Percentiles rank a stretch among this genome's conserved stretches.
phyloP scores from a whole-genome alignment of 345 rosid genomes.

The Acer saccharum region DNA sequence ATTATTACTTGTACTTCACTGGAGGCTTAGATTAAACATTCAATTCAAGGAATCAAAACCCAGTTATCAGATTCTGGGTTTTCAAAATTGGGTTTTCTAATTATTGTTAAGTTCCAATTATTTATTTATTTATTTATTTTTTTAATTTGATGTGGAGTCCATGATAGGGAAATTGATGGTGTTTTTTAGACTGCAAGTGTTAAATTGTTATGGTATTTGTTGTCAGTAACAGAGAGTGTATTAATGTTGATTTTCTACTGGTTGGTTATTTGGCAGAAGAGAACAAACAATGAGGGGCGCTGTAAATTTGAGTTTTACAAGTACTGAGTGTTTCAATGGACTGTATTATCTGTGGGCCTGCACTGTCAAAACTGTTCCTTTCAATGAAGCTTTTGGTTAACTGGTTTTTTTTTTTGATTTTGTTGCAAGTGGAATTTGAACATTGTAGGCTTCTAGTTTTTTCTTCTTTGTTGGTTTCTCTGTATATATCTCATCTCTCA shows the following conservation, averaged over 20 bases:
- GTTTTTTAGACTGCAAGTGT: not conserved
- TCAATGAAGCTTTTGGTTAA: constrained; percentile 40
- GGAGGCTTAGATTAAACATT: not conserved
- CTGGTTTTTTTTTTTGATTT: constrained; percentile 30
- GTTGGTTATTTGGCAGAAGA: constrained; percentile 24
- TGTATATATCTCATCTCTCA: constrained; percentile 47
- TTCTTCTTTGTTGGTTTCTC: constrained; percentile 40
- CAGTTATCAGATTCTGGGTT: constrained; percentile 14
- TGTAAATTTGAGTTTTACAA: constrained; percentile 27
- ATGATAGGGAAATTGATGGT: not conserved
- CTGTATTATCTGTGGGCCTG: constrained; percentile 45
- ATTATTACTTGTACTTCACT: constrained; percentile 1
- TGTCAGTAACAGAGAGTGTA: constrained; percentile 1
- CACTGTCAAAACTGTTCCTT: constrained; percentile 58
- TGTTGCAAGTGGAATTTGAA: constrained; percentile 43
- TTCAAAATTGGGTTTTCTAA: constrained; percentile 9
- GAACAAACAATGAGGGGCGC: constrained; percentile 29
- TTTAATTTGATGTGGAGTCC: not conserved
- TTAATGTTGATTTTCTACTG: constrained; percentile 19
- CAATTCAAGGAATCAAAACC: constrained; percentile 19
- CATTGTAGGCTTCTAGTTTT: constrained; percentile 42
- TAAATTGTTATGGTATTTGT: not conserved
- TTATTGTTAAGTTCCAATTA: constrained; percentile 7
- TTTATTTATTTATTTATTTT: too few relatives aligned
- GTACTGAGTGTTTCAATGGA: constrained; percentile 19